phyloP scores from a whole-genome alignment of 257 asterid species.

The Fraxinus cuspidata region DNA sequence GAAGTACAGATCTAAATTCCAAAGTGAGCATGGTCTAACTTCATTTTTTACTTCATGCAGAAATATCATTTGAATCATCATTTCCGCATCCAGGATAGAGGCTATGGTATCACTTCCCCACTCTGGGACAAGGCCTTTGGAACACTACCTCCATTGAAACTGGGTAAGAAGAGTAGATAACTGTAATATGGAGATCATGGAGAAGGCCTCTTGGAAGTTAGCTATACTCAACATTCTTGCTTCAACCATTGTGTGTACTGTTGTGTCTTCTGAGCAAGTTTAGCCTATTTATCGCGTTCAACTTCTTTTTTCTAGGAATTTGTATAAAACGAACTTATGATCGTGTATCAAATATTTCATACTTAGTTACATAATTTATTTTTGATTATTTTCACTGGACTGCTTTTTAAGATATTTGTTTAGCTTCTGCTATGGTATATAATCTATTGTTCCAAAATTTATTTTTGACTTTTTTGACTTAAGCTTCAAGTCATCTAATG shows the following conservation, averaged over 20 bases:
- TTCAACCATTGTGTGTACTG: slow-evolving; percentile 17
- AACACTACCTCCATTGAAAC: slow-evolving; percentile 66
- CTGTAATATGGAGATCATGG: not conserved
- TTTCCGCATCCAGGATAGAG: slow-evolving; percentile 77
- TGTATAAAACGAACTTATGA: not conserved
- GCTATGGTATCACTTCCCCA: slow-evolving; percentile 85
- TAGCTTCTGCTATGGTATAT: not conserved
- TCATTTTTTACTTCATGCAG: slow-evolving; percentile 39
- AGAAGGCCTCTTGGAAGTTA: slow-evolving; percentile 9
- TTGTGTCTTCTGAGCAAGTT: slow-evolving; percentile 21
- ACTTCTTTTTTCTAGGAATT: slow-evolving; percentile 2
- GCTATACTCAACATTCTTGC: slow-evolving; percentile 10
- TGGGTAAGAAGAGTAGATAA: slow-evolving; percentile 53
- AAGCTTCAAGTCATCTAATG: too few relatives aligned
- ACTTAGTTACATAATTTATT: not conserved
- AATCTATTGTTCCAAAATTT: too few relatives aligned
- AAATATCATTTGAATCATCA: slow-evolving; percentile 90
- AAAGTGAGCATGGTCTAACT: slow-evolving; percentile 1
- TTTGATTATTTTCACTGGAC: not conserved
- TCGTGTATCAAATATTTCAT: slow-evolving; percentile 8
- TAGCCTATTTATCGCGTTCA: slow-evolving; percentile 12
- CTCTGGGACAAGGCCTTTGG: slow-evolving; percentile 87
- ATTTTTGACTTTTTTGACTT: too few relatives aligned
- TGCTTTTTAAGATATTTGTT: not conserved
- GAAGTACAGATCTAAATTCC: not conserved